phyloP scores from a whole-genome alignment of 1,139 yeast genomes.

The Pichia kudriavzevii region DNA sequence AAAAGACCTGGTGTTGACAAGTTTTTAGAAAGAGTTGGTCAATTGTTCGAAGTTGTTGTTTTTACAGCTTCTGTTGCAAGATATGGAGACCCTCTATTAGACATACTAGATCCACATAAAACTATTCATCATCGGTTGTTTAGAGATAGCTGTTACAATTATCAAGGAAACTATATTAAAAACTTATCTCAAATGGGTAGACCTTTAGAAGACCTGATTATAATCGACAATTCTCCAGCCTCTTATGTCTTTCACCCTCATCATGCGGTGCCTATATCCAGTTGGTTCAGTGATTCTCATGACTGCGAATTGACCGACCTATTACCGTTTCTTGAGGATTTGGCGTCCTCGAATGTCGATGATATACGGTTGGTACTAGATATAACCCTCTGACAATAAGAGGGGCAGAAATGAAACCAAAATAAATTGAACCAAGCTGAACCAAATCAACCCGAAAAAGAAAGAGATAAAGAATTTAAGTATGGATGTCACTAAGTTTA shows the following conservation, averaged over 20 bases:
- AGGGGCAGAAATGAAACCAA: no score
- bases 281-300: constrained; percentile 98
- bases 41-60: constrained; percentile 87
- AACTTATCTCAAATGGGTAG: constrained; percentile 91
- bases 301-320: constrained; percentile 91
- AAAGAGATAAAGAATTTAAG: no score
- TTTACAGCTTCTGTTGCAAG: constrained; percentile 94
- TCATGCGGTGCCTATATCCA: constrained; percentile 95
- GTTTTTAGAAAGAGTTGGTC: constrained; percentile 74
- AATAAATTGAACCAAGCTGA: no score
- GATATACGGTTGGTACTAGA: constrained; percentile 83
- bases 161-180: constrained; percentile 90
- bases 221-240: constrained; percentile 95
- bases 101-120: constrained; percentile 67
- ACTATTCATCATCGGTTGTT: constrained; percentile 86
- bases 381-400: constrained; percentile 55
- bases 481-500: no score
- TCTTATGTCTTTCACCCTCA: constrained; percentile 95
- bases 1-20: constrained; percentile 98
- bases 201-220: constrained; percentile 76
- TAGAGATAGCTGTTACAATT: constrained; percentile 74
- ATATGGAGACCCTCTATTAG: constrained; percentile 91
- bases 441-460: no score
- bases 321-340: constrained; percentile 83
- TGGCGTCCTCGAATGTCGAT: constrained; percentile 59